Evolutionary conservation across 495 filamentous ascomycete species (phyloP).

Genomic region (Tuber magnatum): DNA sequence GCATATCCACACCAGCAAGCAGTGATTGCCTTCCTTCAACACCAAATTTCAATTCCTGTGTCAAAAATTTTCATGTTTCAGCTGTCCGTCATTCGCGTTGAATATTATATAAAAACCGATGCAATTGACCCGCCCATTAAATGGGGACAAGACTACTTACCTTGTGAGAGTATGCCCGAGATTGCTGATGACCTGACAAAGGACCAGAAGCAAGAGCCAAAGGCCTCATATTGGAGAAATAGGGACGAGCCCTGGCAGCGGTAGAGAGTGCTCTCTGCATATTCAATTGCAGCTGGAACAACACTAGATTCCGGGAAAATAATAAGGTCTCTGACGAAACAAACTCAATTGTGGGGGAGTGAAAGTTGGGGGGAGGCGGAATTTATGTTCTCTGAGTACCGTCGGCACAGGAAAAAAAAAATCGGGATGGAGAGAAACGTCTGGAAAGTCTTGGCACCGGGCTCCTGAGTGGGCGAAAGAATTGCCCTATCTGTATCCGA

Average conservation of each 20-base stretch:
- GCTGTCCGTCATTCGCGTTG: background rate
- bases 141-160: slow-evolving; percentile 23
- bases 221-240: slow-evolving; percentile 20
- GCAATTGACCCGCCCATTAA: slow-evolving; percentile 27
- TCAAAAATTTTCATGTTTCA: slow-evolving; percentile 1
- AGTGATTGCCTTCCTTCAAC: slow-evolving; percentile 86
- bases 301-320: slow-evolving; percentile 1
- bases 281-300: slow-evolving; percentile 13
- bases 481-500: background rate
- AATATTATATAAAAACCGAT: background rate
- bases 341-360: slow-evolving; percentile 9
- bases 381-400: slow-evolving; percentile 26
- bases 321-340: background rate
- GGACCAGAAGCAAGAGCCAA: slow-evolving; percentile 18
- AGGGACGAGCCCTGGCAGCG: slow-evolving; percentile 32
- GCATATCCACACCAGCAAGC: slow-evolving; percentile 89
- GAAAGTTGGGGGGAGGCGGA: slow-evolving; percentile 17
- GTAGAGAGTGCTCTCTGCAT: slow-evolving; percentile 42
- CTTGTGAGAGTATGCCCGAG: slow-evolving; percentile 41
- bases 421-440: slow-evolving; percentile 34
- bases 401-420: slow-evolving; percentile 16
- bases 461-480: slow-evolving; percentile 7
- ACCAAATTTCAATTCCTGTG: slow-evolving; percentile 93
- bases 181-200: slow-evolving; percentile 29
- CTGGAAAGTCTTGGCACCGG: slow-evolving; percentile 35